These are phyloP conservation scores for Cutaneotrichosporon cutaneum DNA, from an alignment of 1,284 basidiomycete species.

Conservation along the genomic window DNA sequence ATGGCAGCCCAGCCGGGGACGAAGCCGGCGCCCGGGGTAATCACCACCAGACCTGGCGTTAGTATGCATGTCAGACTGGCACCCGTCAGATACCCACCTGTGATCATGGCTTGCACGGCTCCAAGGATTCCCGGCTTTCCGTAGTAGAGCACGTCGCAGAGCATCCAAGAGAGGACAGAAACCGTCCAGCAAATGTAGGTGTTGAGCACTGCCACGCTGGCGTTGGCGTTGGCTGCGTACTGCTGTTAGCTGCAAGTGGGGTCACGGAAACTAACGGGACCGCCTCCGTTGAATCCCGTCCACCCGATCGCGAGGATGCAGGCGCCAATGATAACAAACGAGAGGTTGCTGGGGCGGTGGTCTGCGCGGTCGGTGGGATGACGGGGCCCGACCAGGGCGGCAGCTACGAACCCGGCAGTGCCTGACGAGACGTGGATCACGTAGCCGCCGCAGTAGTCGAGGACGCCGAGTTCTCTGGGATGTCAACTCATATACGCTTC, in stretches of 20 bases:
- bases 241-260: neutral
- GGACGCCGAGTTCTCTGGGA: neutral
- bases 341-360: constrained; percentile 3
- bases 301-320: constrained; percentile 4
- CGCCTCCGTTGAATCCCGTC: constrained; percentile 1
- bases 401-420: neutral
- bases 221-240: neutral
- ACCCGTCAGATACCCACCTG: neutral
- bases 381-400: neutral
- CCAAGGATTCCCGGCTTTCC: neutral
- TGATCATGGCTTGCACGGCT: neutral
- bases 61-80: neutral
- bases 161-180: neutral
- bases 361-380: constrained; percentile 1
- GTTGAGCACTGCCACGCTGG: constrained; percentile 3
- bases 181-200: constrained; percentile 2
- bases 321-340: constrained; percentile 1
- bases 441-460: constrained; percentile 4
- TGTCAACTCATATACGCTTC: neutral
- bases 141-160: neutral
- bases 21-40: neutral
- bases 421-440: constrained; percentile 1
- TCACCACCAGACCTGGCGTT: neutral
- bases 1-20: neutral
- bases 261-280: neutral